phyloP scores from a whole-genome alignment of 192 early-diverging fungal species.

The Gonapodya sp. region DNA sequence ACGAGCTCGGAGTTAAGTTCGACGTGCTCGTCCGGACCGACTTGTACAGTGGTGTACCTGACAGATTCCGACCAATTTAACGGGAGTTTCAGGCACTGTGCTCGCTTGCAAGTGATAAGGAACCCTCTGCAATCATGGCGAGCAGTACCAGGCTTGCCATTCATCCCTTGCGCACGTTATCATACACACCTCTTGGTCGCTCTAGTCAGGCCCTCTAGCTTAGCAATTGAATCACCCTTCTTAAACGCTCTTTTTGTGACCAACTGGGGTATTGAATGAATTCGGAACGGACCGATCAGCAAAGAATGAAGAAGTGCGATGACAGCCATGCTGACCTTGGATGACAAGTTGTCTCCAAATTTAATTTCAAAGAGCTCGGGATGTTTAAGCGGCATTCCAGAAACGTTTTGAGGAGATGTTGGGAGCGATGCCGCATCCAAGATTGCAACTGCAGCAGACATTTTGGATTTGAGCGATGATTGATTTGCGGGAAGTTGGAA shows the following conservation, averaged over 20 bases:
- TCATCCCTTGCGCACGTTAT: no score
- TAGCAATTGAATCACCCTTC: slow-evolving; percentile 30
- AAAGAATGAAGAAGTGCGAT: no score
- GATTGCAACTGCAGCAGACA: neutral
- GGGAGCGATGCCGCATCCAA: neutral
- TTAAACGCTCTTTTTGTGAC: slow-evolving; percentile 27
- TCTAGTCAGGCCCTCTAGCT: slow-evolving; percentile 34
- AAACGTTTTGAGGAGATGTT: neutral
- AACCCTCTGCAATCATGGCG: neutral
- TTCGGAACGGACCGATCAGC: no score
- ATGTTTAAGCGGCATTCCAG: neutral
- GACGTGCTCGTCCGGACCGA: slow-evolving; percentile 32
- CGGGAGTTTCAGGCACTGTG: neutral
- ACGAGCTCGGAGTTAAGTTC: slow-evolving; percentile 42
- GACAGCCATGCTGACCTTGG: neutral
- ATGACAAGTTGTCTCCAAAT: neutral
- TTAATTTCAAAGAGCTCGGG: neutral
- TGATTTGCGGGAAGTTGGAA: neutral
- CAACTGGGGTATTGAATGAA: slow-evolving; percentile 16
- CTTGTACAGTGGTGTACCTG: slow-evolving; percentile 40
- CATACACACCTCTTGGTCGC: slow-evolving; percentile 28
- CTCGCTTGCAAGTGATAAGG: neutral
- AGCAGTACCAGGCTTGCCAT: neutral
- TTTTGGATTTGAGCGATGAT: neutral
- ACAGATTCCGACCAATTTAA: neutral